Percentiles rank a stretch among this genome's conserved stretches.
These are phyloP conservation scores for Fomitopsis pulvina DNA, from an alignment of 768 basidiomycete genomes.

Conservation along the genomic window DNA sequence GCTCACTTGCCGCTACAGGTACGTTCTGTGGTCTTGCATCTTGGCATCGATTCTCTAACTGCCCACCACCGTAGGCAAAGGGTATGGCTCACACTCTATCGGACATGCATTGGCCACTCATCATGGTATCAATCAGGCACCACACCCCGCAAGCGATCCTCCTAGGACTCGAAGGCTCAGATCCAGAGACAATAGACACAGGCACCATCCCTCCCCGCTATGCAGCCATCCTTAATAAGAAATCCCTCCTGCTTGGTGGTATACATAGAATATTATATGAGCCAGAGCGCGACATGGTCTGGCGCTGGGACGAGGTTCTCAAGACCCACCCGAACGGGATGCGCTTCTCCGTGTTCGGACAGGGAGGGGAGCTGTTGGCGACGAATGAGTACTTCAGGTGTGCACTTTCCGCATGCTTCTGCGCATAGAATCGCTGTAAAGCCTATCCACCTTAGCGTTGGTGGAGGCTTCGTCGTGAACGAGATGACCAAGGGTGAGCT, in stretches of 20 bases:
- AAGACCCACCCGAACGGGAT: slow-evolving; percentile 91
- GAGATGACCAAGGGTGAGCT: slow-evolving; percentile 79
- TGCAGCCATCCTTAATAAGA: slow-evolving; percentile 55
- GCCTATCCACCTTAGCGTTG: slow-evolving; percentile 53
- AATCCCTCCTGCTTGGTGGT: slow-evolving; percentile 65
- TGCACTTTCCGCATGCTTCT: neutral
- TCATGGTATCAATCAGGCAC: slow-evolving; percentile 40
- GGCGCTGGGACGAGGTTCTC: slow-evolving; percentile 86
- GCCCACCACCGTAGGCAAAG: slow-evolving; percentile 50
- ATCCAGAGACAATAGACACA: slow-evolving; percentile 91
- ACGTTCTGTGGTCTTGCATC: slow-evolving; percentile 8
- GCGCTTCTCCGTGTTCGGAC: slow-evolving; percentile 80
- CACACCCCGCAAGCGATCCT: slow-evolving; percentile 86
- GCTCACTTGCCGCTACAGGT: slow-evolving; percentile 91
- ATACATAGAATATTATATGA: slow-evolving; percentile 76
- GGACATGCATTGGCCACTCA: neutral
- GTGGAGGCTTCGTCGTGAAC: slow-evolving; percentile 93
- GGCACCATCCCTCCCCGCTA: slow-evolving; percentile 78
- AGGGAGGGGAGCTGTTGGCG: slow-evolving; percentile 80
- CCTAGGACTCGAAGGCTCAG: slow-evolving; percentile 80
- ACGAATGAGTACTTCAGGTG: slow-evolving; percentile 91
- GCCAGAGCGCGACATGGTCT: slow-evolving; percentile 88
- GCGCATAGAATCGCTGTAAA: neutral
- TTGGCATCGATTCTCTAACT: neutral
- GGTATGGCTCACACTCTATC: slow-evolving; percentile 37